Evolutionary conservation across 2,329 filamentous ascomycete species (phyloP).

Genomic region (Rhynchosporium graminicola): DNA sequence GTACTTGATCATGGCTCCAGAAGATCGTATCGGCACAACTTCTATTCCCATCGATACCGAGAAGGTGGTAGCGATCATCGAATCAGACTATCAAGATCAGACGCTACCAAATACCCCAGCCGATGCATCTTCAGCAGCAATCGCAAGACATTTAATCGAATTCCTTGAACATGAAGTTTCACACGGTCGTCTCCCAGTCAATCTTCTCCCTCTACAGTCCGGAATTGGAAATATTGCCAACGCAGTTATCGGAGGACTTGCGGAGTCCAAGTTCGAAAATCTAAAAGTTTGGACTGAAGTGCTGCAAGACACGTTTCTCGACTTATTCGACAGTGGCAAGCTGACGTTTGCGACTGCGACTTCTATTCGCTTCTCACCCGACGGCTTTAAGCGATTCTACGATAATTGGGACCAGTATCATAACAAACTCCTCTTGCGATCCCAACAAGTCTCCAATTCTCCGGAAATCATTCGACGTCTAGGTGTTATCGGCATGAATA

Average conservation of each 20-base stretch:
- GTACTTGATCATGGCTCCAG: constrained; percentile 80
- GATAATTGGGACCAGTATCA: constrained; percentile 79
- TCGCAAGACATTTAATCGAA: constrained; percentile 79
- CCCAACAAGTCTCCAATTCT: constrained; percentile 86
- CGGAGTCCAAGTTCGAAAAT: constrained; percentile 80
- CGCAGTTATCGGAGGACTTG: constrained; percentile 82
- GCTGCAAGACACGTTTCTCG: constrained; percentile 88
- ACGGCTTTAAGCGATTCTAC: constrained; percentile 91
- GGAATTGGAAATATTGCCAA: constrained; percentile 95
- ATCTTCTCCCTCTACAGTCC: constrained; percentile 78
- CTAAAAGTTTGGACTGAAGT: constrained; percentile 94
- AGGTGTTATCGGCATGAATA: constrained; percentile 93
- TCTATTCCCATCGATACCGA: constrained; percentile 84
- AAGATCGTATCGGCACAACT: constrained; percentile 81
- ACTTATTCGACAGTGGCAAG: constrained; percentile 85
- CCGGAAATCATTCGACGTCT: constrained; percentile 88
- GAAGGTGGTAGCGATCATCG: constrained; percentile 80
- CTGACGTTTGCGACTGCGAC: constrained; percentile 90
- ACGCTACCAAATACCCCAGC: constrained; percentile 74
- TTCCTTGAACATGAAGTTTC: constrained; percentile 83
- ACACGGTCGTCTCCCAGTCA: constrained; percentile 73
- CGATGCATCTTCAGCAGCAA: constrained; percentile 70
- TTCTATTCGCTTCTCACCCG: constrained; percentile 86
- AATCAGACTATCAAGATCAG: constrained; percentile 79
- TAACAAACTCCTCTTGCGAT: constrained; percentile 79